phyloP scores from a whole-genome alignment of 805 yeast genomes.

The Saturnispora bothae region DNA sequence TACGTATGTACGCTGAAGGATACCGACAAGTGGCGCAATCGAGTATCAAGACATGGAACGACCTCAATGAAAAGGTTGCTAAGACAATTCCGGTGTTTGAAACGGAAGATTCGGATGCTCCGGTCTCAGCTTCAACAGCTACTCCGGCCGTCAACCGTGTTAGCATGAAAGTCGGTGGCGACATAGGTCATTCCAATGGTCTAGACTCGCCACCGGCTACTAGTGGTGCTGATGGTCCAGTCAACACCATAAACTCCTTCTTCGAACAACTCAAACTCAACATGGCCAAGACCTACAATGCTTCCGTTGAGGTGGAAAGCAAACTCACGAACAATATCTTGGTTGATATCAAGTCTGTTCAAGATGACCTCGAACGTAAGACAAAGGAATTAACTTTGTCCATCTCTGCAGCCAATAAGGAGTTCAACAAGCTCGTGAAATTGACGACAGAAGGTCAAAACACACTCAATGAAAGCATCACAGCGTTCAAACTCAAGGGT shows the following conservation, averaged over 20 bases:
- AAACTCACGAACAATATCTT: constrained; percentile 28
- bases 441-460: constrained; percentile 23
- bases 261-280: constrained; percentile 19
- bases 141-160: too few species aligned
- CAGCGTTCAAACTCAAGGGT: constrained; percentile 8
- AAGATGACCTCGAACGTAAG: constrained; percentile 32
- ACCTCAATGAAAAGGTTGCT: constrained; percentile 15
- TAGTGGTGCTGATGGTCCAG: background rate
- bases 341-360: constrained; percentile 34
- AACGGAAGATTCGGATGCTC: too few species aligned
- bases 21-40: constrained; percentile 18
- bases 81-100: constrained; percentile 25
- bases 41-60: constrained; percentile 19
- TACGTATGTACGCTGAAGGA: constrained; percentile 20
- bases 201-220: too few species aligned
- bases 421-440: constrained; percentile 28
- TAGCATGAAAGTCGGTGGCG: too few species aligned
- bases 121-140: too few species aligned
- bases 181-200: too few species aligned
- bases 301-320: constrained; percentile 30
- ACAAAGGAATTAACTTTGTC: constrained; percentile 30
- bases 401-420: constrained; percentile 30
- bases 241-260: constrained; percentile 21
- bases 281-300: constrained; percentile 25
- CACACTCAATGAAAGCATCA: constrained; percentile 17